A percentile compares a stretch with the other conserved stretches of the same genome.
Evolutionary conservation across 768 basidiomycete species (phyloP).

Genomic region (Suillus americanus): DNA sequence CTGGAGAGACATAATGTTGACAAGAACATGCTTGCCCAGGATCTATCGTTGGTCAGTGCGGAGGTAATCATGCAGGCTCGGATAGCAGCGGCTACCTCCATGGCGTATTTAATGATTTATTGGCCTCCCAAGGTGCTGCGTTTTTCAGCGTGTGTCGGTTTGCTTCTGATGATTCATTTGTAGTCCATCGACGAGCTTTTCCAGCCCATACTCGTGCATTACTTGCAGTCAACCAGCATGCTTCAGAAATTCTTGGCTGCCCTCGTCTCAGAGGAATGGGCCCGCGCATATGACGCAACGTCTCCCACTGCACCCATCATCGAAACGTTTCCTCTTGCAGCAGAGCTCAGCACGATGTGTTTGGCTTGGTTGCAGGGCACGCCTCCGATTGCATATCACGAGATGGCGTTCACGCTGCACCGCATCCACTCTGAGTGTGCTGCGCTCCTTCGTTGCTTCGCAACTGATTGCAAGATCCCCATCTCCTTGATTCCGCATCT

Average conservation of each 20-base stretch:
- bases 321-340: conserved; percentile 57
- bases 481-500: conserved; percentile 76
- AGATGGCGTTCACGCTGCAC: conserved; percentile 80
- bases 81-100: conserved; percentile 71
- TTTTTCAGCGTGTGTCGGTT: not conserved
- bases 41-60: conserved; percentile 74
- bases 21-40: conserved; percentile 92
- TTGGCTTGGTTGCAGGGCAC: conserved; percentile 72
- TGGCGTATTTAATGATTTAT: conserved; percentile 65
- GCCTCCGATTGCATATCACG: conserved; percentile 82
- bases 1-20: conserved; percentile 88
- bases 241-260: conserved; percentile 87
- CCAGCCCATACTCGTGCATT: conserved; percentile 72
- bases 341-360: conserved; percentile 66
- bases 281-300: conserved; percentile 48
- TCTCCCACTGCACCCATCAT: conserved; percentile 43
- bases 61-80: conserved; percentile 81
- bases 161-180: not conserved
- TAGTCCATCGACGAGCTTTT: conserved; percentile 65
- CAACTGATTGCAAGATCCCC: conserved; percentile 84
- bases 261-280: conserved; percentile 91
- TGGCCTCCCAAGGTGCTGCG: conserved; percentile 62
- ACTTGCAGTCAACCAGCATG: conserved; percentile 86
- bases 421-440: conserved; percentile 81
- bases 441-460: conserved; percentile 79